phyloP scores from a whole-genome alignment of 768 basidiomycete genomes.

The Termitomyces sp. region DNA sequence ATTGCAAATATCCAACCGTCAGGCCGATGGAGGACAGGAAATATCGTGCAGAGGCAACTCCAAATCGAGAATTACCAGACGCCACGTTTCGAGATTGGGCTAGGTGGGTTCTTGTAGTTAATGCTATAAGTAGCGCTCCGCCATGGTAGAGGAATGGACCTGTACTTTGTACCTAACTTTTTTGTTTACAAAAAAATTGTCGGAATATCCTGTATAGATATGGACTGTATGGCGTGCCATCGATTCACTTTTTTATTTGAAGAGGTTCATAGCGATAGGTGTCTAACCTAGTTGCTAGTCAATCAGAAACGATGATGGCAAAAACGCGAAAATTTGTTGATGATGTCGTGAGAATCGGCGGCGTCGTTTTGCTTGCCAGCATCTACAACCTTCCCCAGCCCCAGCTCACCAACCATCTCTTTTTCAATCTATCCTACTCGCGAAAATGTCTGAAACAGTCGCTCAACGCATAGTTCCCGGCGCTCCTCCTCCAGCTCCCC shows the following conservation, averaged over 20 bases:
- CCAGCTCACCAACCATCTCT: slow-evolving; percentile 12
- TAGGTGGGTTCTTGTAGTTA: too few relatives aligned
- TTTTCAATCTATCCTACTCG: slow-evolving; percentile 1
- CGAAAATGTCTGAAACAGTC: slow-evolving; percentile 33
- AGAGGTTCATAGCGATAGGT: too few relatives aligned
- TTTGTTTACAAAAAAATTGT: background rate
- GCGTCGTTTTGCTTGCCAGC: slow-evolving; percentile 15
- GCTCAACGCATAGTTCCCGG: slow-evolving; percentile 65
- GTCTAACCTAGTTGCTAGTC: background rate
- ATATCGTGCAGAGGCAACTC: too few relatives aligned
- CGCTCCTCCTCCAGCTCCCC: slow-evolving; percentile 57
- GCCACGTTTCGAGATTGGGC: too few relatives aligned
- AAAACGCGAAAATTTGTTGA: slow-evolving; percentile 8
- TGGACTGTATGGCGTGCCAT: background rate
- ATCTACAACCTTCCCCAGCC: slow-evolving; percentile 8
- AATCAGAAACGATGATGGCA: background rate
- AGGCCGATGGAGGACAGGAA: too few relatives aligned
- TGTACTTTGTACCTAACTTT: too few relatives aligned
- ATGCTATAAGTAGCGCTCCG: too few relatives aligned
- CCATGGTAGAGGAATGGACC: too few relatives aligned
- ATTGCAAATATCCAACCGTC: too few relatives aligned
- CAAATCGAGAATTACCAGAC: too few relatives aligned
- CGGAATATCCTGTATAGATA: background rate
- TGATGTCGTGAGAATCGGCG: slow-evolving; percentile 18
- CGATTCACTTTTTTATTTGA: background rate